Conservation (phyloP, 495 filamentous ascomycete species). For the Aspergillus hancockii region DNA sequence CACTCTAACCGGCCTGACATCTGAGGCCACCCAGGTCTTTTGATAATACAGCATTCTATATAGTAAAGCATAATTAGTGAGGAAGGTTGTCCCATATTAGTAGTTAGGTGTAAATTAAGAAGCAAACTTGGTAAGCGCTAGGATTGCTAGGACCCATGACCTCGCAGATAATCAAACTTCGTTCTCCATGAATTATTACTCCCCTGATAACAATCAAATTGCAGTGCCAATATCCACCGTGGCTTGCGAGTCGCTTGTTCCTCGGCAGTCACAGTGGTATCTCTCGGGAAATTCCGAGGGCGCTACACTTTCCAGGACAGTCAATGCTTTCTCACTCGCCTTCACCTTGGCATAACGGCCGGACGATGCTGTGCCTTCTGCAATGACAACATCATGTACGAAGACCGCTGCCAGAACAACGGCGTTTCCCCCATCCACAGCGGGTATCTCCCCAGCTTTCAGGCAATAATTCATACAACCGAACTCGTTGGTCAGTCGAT, state of each 20-base stretch:
- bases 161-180: background rate
- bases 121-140: background rate
- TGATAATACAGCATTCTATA: background rate
- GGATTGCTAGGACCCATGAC: background rate
- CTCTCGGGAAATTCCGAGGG: conserved; percentile 58
- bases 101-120: background rate
- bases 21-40: background rate
- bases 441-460: conserved; percentile 50
- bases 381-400: conserved; percentile 70
- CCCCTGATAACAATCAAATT: conserved; percentile 18
- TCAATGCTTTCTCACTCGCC: conserved; percentile 67
- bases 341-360: conserved; percentile 71
- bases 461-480: conserved; percentile 58
- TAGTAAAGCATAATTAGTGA: too few relatives aligned
- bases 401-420: conserved; percentile 71
- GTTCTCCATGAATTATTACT: background rate
- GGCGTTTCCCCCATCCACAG: conserved; percentile 42
- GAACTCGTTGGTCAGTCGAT: conserved; percentile 48
- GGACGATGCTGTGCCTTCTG: conserved; percentile 60
- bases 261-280: conserved; percentile 65
- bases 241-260: conserved; percentile 8
- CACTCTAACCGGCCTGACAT: background rate
- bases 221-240: conserved; percentile 38
- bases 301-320: conserved; percentile 56
- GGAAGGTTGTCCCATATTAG: background rate